Conservation (phyloP, 495 filamentous ascomycete species). For the Chlorociboria aeruginascens region DNA sequence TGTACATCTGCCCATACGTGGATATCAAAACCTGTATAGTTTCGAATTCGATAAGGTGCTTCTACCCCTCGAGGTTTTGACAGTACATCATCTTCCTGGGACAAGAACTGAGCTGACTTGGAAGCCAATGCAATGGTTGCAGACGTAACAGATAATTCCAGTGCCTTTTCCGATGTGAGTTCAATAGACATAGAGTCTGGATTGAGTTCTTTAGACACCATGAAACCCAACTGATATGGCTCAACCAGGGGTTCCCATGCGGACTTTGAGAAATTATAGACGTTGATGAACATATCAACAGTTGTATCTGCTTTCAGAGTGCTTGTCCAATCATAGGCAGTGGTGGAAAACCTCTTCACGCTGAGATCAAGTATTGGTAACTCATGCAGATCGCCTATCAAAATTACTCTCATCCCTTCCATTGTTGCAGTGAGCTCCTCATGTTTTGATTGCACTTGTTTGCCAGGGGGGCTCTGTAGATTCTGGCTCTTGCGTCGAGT, state of each 20-base stretch:
- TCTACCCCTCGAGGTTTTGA: conserved; percentile 87
- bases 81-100: conserved; percentile 80
- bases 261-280: conserved; percentile 98
- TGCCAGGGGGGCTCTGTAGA: conserved; percentile 14
- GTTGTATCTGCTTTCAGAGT: conserved; percentile 76
- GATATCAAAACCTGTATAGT: conserved; percentile 88
- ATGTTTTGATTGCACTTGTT: conserved; percentile 27
- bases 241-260: conserved; percentile 96
- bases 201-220: conserved; percentile 66
- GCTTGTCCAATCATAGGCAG: conserved; percentile 81
- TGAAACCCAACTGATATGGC: conserved; percentile 89
- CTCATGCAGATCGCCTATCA: conserved; percentile 93
- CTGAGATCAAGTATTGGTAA: conserved; percentile 89
- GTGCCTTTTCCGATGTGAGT: conserved; percentile 70
- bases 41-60: conserved; percentile 85
- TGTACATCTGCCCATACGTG: conserved; percentile 67
- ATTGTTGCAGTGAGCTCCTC: conserved; percentile 78
- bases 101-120: conserved; percentile 84
- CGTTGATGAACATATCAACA: conserved; percentile 86
- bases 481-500: background rate
- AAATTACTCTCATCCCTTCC: conserved; percentile 80
- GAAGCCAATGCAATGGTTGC: conserved; percentile 87
- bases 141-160: conserved; percentile 87
- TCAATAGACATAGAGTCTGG: conserved; percentile 74
- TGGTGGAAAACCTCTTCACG: conserved; percentile 76